Conservation (phyloP, 345 rosid species). For the Eucalyptus cloeziana region DNA sequence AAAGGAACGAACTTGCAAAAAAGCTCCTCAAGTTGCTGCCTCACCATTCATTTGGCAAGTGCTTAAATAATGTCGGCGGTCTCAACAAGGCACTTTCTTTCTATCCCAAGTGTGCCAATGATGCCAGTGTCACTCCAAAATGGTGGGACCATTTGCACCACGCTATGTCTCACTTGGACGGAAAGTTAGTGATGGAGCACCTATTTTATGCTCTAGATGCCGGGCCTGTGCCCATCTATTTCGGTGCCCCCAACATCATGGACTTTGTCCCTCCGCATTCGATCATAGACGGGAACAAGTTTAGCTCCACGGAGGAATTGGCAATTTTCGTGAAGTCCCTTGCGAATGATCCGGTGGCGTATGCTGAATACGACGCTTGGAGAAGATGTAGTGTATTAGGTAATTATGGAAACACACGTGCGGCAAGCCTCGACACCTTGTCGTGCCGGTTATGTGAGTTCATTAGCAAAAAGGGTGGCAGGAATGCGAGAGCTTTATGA, state of each 20-base stretch:
- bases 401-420: constrained; percentile 47
- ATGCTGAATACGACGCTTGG: constrained; percentile 88
- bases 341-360: constrained; percentile 60
- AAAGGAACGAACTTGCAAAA: constrained; percentile 58
- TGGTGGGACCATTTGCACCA: constrained; percentile 92
- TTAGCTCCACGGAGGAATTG: constrained; percentile 45
- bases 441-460: constrained; percentile 86
- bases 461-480: constrained; percentile 61
- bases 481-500: constrained; percentile 17
- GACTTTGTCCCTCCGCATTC: constrained; percentile 85
- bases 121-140: constrained; percentile 28
- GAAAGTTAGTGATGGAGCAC: constrained; percentile 94
- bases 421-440: constrained; percentile 69
- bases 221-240: constrained; percentile 71
- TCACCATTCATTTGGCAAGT: constrained; percentile 86
- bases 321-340: constrained; percentile 52
- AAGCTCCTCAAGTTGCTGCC: constrained; percentile 56
- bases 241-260: constrained; percentile 73
- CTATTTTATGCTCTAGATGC: constrained; percentile 81
- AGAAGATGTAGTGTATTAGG: constrained; percentile 79
- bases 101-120: constrained; percentile 58
- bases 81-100: constrained; percentile 54
- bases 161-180: constrained; percentile 70
- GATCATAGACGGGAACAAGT: constrained; percentile 67
- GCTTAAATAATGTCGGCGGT: constrained; percentile 85